Evolutionary conservation across 176 grass and related monocot genomes (phyloP).

Genomic region (Pontederia paniculata): DNA sequence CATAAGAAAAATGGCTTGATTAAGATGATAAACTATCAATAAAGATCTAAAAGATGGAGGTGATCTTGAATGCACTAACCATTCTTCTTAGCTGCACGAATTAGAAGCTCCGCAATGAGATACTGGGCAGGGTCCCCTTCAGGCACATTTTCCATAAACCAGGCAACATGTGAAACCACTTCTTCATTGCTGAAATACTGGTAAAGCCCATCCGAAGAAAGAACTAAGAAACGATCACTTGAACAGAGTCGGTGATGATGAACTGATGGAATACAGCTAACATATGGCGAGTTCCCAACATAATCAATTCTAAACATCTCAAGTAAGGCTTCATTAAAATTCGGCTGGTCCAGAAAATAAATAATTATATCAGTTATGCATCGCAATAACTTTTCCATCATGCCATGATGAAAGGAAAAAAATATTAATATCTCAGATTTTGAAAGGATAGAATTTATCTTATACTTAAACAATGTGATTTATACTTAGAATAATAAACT

Average conservation of each 20-base stretch:
- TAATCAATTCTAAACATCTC: constrained; percentile 79
- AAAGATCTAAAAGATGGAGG: too few relatives aligned
- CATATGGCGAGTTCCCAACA: constrained; percentile 52
- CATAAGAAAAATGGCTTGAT: too few relatives aligned
- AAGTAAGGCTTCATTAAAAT: constrained; percentile 66
- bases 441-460: not conserved
- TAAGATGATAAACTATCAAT: too few relatives aligned
- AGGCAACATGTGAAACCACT: constrained; percentile 74
- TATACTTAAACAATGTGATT: too few relatives aligned
- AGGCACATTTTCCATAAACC: constrained; percentile 92
- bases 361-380: not conserved
- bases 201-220: constrained; percentile 84
- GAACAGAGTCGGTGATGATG: constrained; percentile 63
- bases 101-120: constrained; percentile 75
- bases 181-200: constrained; percentile 93
- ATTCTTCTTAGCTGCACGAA: constrained; percentile 87
- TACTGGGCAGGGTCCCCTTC: constrained; percentile 90
- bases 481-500: too few relatives aligned
- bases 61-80: constrained; percentile 31
- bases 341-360: constrained; percentile 36
- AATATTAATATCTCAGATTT: not conserved
- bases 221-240: constrained; percentile 64
- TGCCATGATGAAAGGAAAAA: constrained; percentile 1
- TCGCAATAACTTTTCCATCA: too few relatives aligned
- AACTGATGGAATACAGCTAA: constrained; percentile 67